Evolutionary conservation across 805 yeast genomes (phyloP), one percentile per base, ranked within the genome.

Genomic region (Kuraishia piskuri): DNA sequence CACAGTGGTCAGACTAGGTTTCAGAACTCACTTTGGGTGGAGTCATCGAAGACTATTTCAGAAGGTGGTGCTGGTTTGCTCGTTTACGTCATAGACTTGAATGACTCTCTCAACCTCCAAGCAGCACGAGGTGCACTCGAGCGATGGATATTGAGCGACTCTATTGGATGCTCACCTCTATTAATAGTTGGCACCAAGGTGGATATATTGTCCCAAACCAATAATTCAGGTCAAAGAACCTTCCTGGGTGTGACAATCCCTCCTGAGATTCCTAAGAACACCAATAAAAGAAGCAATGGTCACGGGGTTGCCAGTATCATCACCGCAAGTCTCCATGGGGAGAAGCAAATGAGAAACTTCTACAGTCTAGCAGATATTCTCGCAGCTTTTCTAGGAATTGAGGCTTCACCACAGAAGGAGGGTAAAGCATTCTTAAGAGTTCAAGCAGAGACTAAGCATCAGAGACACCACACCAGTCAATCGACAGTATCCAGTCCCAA

Each of bases 1-100:
- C 50, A 66, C 40, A 62, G 68, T 53, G 72, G 72, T 8, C 72
- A 68, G 48, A 49, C 49, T 36, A 60, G 60, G 48, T 55, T 59
- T 46, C 66, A 60, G 14, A 14, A 25, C 2, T 36, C 59, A 22
- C 17, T 58, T 8, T 68, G 71, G 71, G 22, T 47, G 14, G 55
- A 57, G 17, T 46, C 51, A 14, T 31, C 63, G 17, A 47, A 48
- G 19, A 52, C 4, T 6, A n/a, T n/a, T 12, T 31, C 17, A 3
- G 40, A 10, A 12, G 14, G 14, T 12, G 40, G 46, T 1, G 53
- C 58, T 9, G 60, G 56, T 22, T 55, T 64, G 26, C 60, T 68
- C 1, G 46, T 68, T 2, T 68, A 58, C 52, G 54, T 63, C 26
- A 55, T 68, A 22, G 71, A 68, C 53, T 49, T 67, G 6, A 59